These are phyloP conservation scores for Priceomyces melissophilus DNA, from an alignment of 805 yeast genomes.

Conservation along the genomic window DNA sequence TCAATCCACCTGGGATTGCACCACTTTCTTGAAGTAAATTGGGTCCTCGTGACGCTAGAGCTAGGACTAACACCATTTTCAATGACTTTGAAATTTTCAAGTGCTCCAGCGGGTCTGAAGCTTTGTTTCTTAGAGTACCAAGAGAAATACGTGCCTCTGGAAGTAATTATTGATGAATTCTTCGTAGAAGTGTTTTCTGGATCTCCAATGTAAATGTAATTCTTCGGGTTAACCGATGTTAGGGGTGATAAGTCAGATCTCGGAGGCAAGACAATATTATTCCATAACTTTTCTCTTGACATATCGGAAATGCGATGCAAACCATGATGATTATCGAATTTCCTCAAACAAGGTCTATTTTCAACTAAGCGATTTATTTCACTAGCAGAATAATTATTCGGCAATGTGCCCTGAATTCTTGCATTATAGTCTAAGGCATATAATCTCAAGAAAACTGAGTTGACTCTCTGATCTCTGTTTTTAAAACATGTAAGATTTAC, in stretches of 20 bases:
- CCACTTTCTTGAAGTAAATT: conserved; percentile 53
- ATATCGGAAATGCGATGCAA: conserved; percentile 34
- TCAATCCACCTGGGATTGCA: conserved; percentile 43
- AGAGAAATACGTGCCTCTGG: conserved; percentile 20
- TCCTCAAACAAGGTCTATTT: conserved; percentile 14
- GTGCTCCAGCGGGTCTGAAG: conserved; percentile 35
- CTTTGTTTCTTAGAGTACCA: conserved; percentile 17
- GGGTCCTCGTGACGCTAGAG: conserved; percentile 37
- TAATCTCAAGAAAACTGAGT: conserved; percentile 45
- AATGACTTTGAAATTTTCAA: conserved; percentile 13
- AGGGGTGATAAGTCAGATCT: conserved; percentile 38
- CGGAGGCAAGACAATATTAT: conserved; percentile 50
- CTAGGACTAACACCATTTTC: conserved; percentile 34
- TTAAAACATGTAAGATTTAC: conserved; percentile 8
- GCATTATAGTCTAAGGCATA: conserved; percentile 50
- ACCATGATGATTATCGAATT: conserved; percentile 25
- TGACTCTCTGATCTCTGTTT: conserved; percentile 49
- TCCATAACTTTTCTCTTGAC: conserved; percentile 52
- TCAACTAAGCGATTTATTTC: conserved; percentile 12
- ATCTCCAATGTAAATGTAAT: conserved; percentile 22
- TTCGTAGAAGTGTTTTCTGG: conserved; percentile 5
- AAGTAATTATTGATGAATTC: conserved; percentile 14
- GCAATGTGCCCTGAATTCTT: conserved; percentile 27
- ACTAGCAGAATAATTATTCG: conserved; percentile 12
- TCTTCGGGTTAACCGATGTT: conserved; percentile 15